Base-by-base conservation (phyloP, 2,329 filamentous ascomycete genomes). In the Ceratocystis ficicola region DNA sequence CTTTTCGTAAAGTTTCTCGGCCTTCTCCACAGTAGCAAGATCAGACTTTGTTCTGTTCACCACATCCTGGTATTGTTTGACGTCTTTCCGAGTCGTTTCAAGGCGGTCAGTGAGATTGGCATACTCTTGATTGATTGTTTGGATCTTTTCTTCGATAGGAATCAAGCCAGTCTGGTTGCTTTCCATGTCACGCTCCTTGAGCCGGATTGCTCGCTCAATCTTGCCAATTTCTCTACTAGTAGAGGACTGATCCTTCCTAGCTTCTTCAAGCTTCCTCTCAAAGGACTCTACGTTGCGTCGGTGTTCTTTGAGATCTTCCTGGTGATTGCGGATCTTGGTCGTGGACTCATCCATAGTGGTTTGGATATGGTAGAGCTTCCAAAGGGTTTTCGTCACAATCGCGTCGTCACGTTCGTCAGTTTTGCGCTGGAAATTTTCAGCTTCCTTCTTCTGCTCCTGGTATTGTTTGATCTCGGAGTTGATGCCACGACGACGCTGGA, bases 381-480 rank as follows among this genome's bases (percentile, higher is more conserved):
- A 99, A 15, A 99, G 79, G 44, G 95, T 92, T 70, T 97, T 93
- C 0, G 88, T 92, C 65, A 97, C 89, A 66, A 96, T 88, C 6
- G 93, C 94, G 65, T 90, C 84, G 73, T 99, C 93, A 62, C 90
- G 86, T 74, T 97, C 90, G 65, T 94, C 88, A 1, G 88, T 88
- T 76, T 96, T 97, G 69, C 84, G 86, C 73, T 95, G 89, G 73
- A 93, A 99, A 71, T 87, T 93, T 70, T 99, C 94, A 4, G 93
- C 93, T 73, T 97, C 94, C 70, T 86, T 86, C 77, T 97, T 97
- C 76, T 97, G 93, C 74, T 97, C 91, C 72, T 95, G 89, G 72
- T 96, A 99, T 72, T 96, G 91, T 74, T 94, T 96, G 74, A 99
- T 95, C 76, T 99, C 94, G 2, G 91, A 93, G 75, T 97, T 97